Evolutionary conservation across 2,329 filamentous ascomycete genomes (phyloP).

Genomic region (Aspergillus terreus): DNA sequence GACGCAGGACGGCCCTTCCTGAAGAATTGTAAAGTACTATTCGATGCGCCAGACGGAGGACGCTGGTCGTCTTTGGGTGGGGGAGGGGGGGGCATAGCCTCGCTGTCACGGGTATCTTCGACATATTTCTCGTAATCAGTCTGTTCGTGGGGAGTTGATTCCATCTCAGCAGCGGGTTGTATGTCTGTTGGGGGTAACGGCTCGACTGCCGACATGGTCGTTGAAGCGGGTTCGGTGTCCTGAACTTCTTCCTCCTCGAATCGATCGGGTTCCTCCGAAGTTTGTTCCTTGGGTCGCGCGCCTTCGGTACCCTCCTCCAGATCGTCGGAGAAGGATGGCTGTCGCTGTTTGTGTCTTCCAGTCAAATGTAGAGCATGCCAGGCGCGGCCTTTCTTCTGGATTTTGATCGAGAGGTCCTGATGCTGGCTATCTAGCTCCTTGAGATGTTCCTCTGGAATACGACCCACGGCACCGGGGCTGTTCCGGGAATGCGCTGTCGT

Average conservation of each 20-base stretch:
- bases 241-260: too few species aligned
- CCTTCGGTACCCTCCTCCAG: slow-evolving; percentile 18
- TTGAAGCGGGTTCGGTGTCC: neutral
- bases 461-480: slow-evolving; percentile 29
- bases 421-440: slow-evolving; percentile 40
- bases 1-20: slow-evolving; percentile 64
- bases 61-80: slow-evolving; percentile 36
- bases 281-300: neutral
- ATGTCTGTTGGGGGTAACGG: neutral
- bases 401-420: slow-evolving; percentile 36
- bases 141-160: slow-evolving; percentile 20
- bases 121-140: slow-evolving; percentile 43
- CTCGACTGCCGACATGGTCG: slow-evolving; percentile 30
- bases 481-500: slow-evolving; percentile 18
- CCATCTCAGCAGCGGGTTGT: slow-evolving; percentile 19
- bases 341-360: slow-evolving; percentile 12
- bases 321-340: slow-evolving; percentile 13
- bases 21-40: slow-evolving; percentile 37
- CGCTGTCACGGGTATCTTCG: slow-evolving; percentile 21
- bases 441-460: slow-evolving; percentile 39
- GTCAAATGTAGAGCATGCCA: slow-evolving; percentile 28
- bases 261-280: neutral
- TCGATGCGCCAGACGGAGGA: slow-evolving; percentile 24
- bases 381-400: slow-evolving; percentile 34
- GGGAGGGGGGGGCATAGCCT: slow-evolving; percentile 22